Evolutionary conservation across 352 stramenopile species (phyloP).

Genomic region (Phytophthora pinifolia): DNA sequence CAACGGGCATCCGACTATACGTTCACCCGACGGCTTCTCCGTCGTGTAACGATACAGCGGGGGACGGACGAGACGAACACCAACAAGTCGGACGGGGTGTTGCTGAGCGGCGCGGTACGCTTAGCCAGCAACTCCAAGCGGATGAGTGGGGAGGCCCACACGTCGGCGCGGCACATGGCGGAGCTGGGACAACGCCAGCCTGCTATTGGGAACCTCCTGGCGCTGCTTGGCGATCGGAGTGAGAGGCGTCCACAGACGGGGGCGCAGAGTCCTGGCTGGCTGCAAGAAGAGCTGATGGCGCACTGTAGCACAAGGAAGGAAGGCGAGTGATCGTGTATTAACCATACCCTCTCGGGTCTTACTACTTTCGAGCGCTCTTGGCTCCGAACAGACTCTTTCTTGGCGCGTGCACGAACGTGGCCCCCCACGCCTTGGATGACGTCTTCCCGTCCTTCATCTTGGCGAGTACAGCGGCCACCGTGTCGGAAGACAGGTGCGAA

Average conservation of each 20-base stretch:
- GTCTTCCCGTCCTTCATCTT: constrained; percentile 75
- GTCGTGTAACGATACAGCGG: constrained; percentile 11
- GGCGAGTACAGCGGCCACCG: constrained; percentile 58
- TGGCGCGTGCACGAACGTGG: constrained; percentile 32
- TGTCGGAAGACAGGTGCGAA: constrained; percentile 66
- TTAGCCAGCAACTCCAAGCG: constrained; percentile 3
- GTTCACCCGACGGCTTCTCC: constrained; percentile 6
- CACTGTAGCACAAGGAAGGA: not conserved
- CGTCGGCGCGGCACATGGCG: constrained; percentile 25
- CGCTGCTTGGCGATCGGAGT: constrained; percentile 14
- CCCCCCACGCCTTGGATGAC: constrained; percentile 50
- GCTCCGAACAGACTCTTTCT: constrained; percentile 61
- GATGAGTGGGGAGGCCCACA: constrained; percentile 2
- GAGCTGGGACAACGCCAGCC: constrained; percentile 34
- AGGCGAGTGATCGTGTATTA: not conserved
- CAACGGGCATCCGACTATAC: constrained; percentile 1
- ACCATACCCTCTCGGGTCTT: constrained; percentile 22
- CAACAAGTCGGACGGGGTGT: not conserved
- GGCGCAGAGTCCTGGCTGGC: not conserved
- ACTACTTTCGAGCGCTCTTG: constrained; percentile 62
- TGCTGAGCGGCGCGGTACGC: constrained; percentile 16
- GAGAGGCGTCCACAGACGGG: constrained; percentile 3
- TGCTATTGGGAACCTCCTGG: constrained; percentile 35
- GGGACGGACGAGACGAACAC: not conserved
- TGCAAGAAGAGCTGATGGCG: constrained; percentile 17